Evolutionary conservation across 2,329 filamentous ascomycete species (phyloP), one percentile per base, ranked within the genome.

Genomic region (Spiromastix sp.): DNA sequence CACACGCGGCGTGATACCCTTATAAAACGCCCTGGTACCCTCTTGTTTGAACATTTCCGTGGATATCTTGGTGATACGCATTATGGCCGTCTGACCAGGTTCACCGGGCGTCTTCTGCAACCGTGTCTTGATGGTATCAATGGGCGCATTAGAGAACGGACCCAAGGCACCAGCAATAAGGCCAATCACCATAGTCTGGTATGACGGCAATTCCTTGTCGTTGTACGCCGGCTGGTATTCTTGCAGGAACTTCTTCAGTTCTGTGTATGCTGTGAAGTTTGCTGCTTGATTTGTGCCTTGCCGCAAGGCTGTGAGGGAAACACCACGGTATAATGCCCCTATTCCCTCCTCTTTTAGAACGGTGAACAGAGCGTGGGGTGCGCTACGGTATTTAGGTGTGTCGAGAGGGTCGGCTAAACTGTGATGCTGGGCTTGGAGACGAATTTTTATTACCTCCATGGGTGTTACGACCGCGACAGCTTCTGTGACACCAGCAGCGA

Each of bases 391-490:
- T 67, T 96, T 96, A 45, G 91, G 91, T 6, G 95, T 63, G 59
- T 96, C 91, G 48, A 96, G 79, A 4, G 91, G 91, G 57, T 98
- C 91, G 32, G 91, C 86, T 80, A 98, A 91, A 57, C 78, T 85
- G 75, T 98, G 91, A 67, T 95, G 85, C 66, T 98, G 91, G 4
- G 89, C 89, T 71, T 98, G 91, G 48, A 98, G 75, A 32, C 91
- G 83, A 57, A 98, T 98, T 74, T 98, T 98, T 64, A 98, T 77
- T 42, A 98, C 91, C 68, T 98, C 91, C 91, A 98, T 98, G 4
- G 91, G 91, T 19, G 87, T 95, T 38, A 98, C 91, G 34, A 98
- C 85, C 32, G 84, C 81, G 29, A 98, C 89, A 45, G 91, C 91
- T 72, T 98, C 91, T 13, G 91, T 96, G 12, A 98, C 79, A 63